Evolutionary conservation across 805 yeast genomes (phyloP).

Genomic region (Yarrowia sp.): DNA sequence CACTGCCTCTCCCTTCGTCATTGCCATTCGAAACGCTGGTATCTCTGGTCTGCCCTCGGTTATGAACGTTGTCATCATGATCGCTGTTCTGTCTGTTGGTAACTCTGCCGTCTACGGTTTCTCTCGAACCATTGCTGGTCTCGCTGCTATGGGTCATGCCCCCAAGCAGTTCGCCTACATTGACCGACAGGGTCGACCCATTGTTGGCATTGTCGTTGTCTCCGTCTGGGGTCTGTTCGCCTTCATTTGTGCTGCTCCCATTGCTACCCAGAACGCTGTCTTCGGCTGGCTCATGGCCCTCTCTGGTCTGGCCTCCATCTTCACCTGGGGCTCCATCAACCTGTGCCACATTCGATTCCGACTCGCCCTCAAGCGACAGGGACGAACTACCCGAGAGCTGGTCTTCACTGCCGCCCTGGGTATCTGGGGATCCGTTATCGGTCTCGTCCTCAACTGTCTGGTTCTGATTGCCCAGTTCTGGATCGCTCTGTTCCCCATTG

Average conservation of each 20-base stretch:
- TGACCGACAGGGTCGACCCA: slow-evolving; percentile 80
- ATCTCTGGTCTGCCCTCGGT: slow-evolving; percentile 71
- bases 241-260: slow-evolving; percentile 66
- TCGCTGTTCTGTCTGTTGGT: slow-evolving; percentile 75
- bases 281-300: slow-evolving; percentile 76
- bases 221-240: slow-evolving; percentile 62
- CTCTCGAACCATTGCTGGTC: slow-evolving; percentile 70
- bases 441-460: slow-evolving; percentile 60
- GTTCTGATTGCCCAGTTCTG: slow-evolving; percentile 78
- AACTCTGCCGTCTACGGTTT: slow-evolving; percentile 75
- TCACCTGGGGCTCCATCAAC: slow-evolving; percentile 78
- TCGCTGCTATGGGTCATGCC: slow-evolving; percentile 70
- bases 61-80: slow-evolving; percentile 72
- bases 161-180: slow-evolving; percentile 70
- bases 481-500: slow-evolving; percentile 73
- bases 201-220: slow-evolving; percentile 63
- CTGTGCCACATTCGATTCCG: slow-evolving; percentile 71
- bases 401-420: slow-evolving; percentile 70
- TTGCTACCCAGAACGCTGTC: slow-evolving; percentile 52
- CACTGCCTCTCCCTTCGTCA: slow-evolving; percentile 75
- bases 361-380: slow-evolving; percentile 60
- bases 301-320: slow-evolving; percentile 72
- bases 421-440: slow-evolving; percentile 65
- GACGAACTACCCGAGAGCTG: slow-evolving; percentile 68
- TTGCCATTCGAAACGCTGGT: slow-evolving; percentile 71